Evolutionary conservation across 2,329 filamentous ascomycete species (phyloP), one percentile per base, ranked within the genome.

Genomic region (Paecilomyces sp.): DNA sequence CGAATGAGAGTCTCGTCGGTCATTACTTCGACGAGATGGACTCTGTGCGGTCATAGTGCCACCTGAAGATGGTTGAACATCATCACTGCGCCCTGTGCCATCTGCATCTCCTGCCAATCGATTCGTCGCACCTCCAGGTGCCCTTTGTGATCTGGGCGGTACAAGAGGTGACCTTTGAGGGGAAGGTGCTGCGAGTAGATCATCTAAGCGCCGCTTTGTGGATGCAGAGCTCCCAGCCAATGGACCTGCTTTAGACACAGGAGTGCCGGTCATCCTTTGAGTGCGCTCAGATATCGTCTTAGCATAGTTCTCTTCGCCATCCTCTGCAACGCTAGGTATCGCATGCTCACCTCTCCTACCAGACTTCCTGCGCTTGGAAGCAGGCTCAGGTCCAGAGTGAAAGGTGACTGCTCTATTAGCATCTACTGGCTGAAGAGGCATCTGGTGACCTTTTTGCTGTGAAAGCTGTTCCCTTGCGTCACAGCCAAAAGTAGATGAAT

Each of bases 281-380:
- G 11, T 36, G 24, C 24, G 51, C 36, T 33, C 7, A n/a, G 15
- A 22, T 57, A 33, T 18, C 41, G 50, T 24, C 30, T 56, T 34
- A 2, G 24, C 13, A 55, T 60, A 61, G 18, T 59, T 65, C 53
- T 68, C 66, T 56, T 77, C 77, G 1, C 81, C 80, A 64, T 84
- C 82, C 61, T 85, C 82, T 1, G 81, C 76, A 34, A 85, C 64
- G 6, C 66, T 68, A 28, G 74, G 73, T 62, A 83, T 76, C 6
- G 74, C 75, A n/a, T 70, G 68, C 8, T 66, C 69, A 65, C 65
- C 60, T 60, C 60, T 65, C 61, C 56, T 61, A 7, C 50, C 65
- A 68, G 54, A 69, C 68, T 62, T 80, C 78, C 63, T 73, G 74
- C 56, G 76, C 78, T 69, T 64, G 18, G 62, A 62, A 59, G 59